Percentiles rank a stretch among this genome's conserved stretches.
Conservation (phyloP, 1,284 basidiomycete genomes). For the Austroboletus niveus region DNA sequence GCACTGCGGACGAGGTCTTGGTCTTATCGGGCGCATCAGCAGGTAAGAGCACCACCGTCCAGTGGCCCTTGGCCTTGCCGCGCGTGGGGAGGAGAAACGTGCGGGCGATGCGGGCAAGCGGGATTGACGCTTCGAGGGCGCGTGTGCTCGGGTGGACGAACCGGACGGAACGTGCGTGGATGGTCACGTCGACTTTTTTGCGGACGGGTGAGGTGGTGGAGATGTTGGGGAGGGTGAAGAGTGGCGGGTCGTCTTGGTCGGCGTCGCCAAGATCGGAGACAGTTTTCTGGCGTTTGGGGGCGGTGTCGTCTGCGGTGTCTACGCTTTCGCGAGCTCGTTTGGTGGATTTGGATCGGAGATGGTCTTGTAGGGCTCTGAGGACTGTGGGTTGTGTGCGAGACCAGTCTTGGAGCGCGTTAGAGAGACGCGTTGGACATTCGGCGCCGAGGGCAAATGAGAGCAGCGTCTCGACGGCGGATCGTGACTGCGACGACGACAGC, state of each 20-base stretch:
- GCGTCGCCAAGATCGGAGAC: constrained; percentile 1
- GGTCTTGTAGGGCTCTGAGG: constrained; percentile 20
- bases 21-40: constrained; percentile 45
- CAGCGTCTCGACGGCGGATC: constrained; percentile 19
- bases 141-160: constrained; percentile 48
- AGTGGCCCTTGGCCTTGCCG: constrained; percentile 63
- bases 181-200: constrained; percentile 63
- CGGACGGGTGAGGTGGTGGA: constrained; percentile 66
- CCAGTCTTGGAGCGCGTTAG: constrained; percentile 20
- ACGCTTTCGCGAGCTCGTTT: constrained; percentile 24
- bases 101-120: constrained; percentile 46
- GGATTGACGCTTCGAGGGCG: constrained; percentile 45
- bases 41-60: constrained; percentile 61
- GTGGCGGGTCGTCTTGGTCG: constrained; percentile 37
- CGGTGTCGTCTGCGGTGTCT: constrained; percentile 9
- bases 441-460: constrained; percentile 32
- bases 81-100: constrained; percentile 67
- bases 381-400: constrained; percentile 21
- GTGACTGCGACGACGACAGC: constrained; percentile 5
- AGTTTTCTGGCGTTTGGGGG: constrained; percentile 24
- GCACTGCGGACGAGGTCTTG: constrained; percentile 33
- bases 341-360: constrained; percentile 3
- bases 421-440: constrained; percentile 23
- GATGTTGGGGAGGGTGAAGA: constrained; percentile 56
- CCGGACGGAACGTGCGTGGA: constrained; percentile 47